Evolutionary conservation across 345 rosid genomes (phyloP).

Genomic region (Salix brachista): DNA sequence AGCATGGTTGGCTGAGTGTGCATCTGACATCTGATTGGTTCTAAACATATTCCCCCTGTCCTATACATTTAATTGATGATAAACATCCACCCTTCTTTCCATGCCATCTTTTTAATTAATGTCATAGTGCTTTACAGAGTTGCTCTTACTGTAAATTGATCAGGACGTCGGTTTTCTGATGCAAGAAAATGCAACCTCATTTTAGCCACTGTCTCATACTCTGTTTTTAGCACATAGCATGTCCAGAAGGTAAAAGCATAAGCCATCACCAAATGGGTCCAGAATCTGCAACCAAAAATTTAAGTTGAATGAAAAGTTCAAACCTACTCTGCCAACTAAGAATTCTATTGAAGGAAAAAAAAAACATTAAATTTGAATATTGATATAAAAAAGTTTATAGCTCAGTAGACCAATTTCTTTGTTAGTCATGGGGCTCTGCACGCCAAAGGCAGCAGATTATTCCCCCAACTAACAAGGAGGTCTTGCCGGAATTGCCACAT

Average conservation of each 20-base stretch:
- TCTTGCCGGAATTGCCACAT: too few species aligned
- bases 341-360: background rate
- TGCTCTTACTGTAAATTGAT: slow-evolving; percentile 74
- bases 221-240: slow-evolving; percentile 67
- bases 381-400: background rate
- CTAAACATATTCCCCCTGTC: background rate
- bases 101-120: background rate
- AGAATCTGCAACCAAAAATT: slow-evolving; percentile 53
- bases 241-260: slow-evolving; percentile 92
- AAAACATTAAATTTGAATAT: background rate
- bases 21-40: background rate
- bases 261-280: slow-evolving; percentile 89
- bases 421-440: too few species aligned
- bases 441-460: too few species aligned
- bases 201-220: slow-evolving; percentile 65
- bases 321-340: background rate
- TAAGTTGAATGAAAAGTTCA: background rate
- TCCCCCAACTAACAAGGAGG: too few species aligned
- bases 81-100: background rate
- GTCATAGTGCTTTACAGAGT: background rate
- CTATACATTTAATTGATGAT: background rate
- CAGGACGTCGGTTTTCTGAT: slow-evolving; percentile 66
- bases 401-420: too few species aligned
- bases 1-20: background rate
- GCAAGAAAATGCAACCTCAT: slow-evolving; percentile 93